Percentiles rank a stretch among this genome's conserved stretches.
Evolutionary conservation across 306 rosid genomes (phyloP).

Genomic region (Alnus rubra): DNA sequence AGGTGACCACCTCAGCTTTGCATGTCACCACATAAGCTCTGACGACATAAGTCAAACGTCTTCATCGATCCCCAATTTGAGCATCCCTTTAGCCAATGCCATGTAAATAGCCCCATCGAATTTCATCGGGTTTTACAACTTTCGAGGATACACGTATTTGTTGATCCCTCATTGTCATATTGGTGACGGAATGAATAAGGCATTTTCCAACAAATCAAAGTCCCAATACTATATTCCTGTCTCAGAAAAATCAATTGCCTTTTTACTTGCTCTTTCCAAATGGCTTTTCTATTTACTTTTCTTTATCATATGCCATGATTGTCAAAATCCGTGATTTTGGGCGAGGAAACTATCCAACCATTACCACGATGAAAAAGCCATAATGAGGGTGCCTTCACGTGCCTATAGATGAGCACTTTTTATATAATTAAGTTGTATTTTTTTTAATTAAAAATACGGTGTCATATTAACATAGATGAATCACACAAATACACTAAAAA

Average conservation of each 20-base stretch:
- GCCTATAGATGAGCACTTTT: not conserved
- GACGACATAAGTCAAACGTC: not conserved
- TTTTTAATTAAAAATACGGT: too few relatives aligned
- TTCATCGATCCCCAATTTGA: not conserved
- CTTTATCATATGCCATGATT: not conserved
- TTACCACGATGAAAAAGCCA: not conserved
- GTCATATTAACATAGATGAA: too few relatives aligned
- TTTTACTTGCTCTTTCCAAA: not conserved
- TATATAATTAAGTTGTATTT: too few relatives aligned
- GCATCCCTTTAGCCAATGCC: not conserved
- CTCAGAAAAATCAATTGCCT: too few relatives aligned
- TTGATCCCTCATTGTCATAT: too few relatives aligned
- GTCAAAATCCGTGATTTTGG: conserved; percentile 8
- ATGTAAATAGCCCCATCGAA: too few relatives aligned
- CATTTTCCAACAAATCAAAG: too few relatives aligned
- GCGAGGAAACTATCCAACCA: not conserved
- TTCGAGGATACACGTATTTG: not conserved
- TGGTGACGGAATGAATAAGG: too few relatives aligned
- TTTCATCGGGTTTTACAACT: not conserved
- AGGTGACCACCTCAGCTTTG: conserved; percentile 14
- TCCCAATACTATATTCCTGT: too few relatives aligned
- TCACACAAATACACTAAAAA: too few relatives aligned
- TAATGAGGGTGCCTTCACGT: not conserved
- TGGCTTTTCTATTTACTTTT: not conserved
- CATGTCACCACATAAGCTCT: conserved; percentile 41